Conservation (phyloP, 2,329 filamentous ascomycete genomes). For the Arthrobotrys sphaeroides region DNA sequence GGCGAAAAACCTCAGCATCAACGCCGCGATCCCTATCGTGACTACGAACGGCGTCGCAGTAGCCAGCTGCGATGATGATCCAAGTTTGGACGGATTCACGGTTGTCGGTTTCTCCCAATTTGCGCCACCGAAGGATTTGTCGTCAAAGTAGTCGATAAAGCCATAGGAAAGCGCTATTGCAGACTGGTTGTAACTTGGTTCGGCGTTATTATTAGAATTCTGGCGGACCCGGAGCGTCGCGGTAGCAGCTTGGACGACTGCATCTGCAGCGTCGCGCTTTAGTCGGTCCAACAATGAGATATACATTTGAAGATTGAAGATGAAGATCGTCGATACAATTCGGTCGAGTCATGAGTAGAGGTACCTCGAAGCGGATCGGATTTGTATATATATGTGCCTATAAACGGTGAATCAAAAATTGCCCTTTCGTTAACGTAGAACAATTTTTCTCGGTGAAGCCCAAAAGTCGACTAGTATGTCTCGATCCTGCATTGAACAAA, state of each 20-base stretch:
- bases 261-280: conserved; percentile 35
- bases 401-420: conserved; percentile 8
- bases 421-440: conserved; percentile 18
- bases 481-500: conserved; percentile 14
- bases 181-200: conserved; percentile 22
- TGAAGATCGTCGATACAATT: conserved; percentile 12
- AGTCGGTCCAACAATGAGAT: conserved; percentile 22
- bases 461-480: conserved; percentile 33
- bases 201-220: not conserved
- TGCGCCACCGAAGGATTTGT: conserved; percentile 35
- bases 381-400: conserved; percentile 35
- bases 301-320: conserved; percentile 38
- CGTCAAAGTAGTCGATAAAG: conserved; percentile 52
- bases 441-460: conserved; percentile 6
- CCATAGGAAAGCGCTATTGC: conserved; percentile 48
- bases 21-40: conserved; percentile 56
- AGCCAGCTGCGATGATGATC: conserved; percentile 55
- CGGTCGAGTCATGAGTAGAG: conserved; percentile 33
- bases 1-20: conserved; percentile 59
- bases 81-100: conserved; percentile 49
- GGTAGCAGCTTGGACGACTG: conserved; percentile 18
- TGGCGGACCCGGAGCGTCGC: not conserved
- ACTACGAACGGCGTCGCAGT: conserved; percentile 57
- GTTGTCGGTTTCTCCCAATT: conserved; percentile 28
- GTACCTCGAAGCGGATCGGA: conserved; percentile 1